phyloP scores from a whole-genome alignment of 2,329 filamentous ascomycete species.

The Hypoxylon sp. region DNA sequence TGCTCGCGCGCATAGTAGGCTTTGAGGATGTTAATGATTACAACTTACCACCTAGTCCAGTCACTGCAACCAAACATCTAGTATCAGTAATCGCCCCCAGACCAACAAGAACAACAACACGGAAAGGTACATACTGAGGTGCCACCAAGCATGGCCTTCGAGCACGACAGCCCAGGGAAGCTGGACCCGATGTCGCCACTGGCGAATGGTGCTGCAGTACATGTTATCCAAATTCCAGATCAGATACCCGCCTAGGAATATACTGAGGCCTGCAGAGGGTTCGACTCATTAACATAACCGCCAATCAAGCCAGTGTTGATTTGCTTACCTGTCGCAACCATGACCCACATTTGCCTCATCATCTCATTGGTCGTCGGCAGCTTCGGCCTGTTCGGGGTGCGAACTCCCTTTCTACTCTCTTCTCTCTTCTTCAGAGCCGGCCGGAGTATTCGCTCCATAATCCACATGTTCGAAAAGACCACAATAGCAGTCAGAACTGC shows the following conservation, averaged over 20 bases:
- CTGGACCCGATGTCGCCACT: conserved; percentile 76
- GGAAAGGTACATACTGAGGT: conserved; percentile 62
- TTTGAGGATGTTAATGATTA: neutral
- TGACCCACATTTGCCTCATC: conserved; percentile 78
- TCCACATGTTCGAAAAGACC: conserved; percentile 80
- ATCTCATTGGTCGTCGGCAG: conserved; percentile 52
- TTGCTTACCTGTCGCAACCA: conserved; percentile 71
- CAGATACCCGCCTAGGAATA: conserved; percentile 81
- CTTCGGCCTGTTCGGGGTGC: conserved; percentile 40
- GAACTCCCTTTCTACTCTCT: conserved; percentile 62
- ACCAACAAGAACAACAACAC: neutral
- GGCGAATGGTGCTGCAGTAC: conserved; percentile 76
- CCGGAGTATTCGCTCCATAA: conserved; percentile 72
- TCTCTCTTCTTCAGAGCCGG: conserved; percentile 63
- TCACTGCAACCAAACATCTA: conserved; percentile 68
- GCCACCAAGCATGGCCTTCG: conserved; percentile 73
- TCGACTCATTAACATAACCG: conserved; percentile 49
- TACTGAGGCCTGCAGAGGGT: conserved; percentile 66
- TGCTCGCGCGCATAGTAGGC: neutral
- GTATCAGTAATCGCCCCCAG: conserved; percentile 20
- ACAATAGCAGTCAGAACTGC: conserved; percentile 79
- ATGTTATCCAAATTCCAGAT: conserved; percentile 86
- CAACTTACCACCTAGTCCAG: conserved; percentile 72
- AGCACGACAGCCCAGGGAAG: conserved; percentile 85
- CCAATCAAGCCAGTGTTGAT: conserved; percentile 19